Evolutionary conservation across 768 basidiomycete genomes (phyloP), one percentile per base, ranked within the genome.

Genomic region (Rhodotorula kratochvilovae): DNA sequence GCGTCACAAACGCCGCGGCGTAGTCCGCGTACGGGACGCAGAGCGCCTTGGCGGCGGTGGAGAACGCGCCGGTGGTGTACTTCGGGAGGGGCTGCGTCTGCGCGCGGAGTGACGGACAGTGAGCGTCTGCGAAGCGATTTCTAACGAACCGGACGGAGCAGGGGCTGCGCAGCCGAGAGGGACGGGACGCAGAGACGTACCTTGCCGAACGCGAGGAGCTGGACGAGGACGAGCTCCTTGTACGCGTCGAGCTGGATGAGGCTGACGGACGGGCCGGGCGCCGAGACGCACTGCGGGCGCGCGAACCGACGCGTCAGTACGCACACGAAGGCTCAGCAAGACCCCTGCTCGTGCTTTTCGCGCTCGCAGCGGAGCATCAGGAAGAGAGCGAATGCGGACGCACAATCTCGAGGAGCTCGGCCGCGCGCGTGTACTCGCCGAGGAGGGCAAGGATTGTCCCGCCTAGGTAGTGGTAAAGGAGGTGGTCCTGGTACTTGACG

Each of bases 381-480:
- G 48, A 27, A 50, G 27, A 50, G 25, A 10, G 25, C 23, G 23
- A 3, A 17, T 17, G 45, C 45, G n/a, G 33, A 87, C 87, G 68
- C 61, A 88, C 89, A 36, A 89, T 88, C 80, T 95, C 92, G 61
- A 93, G 88, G 72, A 85, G 87, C 66, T 90, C 88, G 67, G 87
- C 86, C 0, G 92, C 90, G 16, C 87, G 84, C 4, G 81, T 76
- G 86, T 88, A 92, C 27, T 82, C 82, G 75, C 87, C 87, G 54
- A 90, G 82, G 0, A 86, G 86, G 0, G 85, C 85, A 2, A 88
- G 83, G 1, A 84, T 85, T n/a, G 90, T 82, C 2, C 90, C 92
- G 6, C 88, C 91, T 5, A 86, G 82, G 79, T 92, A 92, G 82
- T 93, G 90, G 78, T 92, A 92, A n/a, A 85, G 81, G 33, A 95